These are phyloP conservation scores for Cutaneotrichosporon dermatis DNA, from an alignment of 1,284 basidiomycete species.

Conservation along the genomic window DNA sequence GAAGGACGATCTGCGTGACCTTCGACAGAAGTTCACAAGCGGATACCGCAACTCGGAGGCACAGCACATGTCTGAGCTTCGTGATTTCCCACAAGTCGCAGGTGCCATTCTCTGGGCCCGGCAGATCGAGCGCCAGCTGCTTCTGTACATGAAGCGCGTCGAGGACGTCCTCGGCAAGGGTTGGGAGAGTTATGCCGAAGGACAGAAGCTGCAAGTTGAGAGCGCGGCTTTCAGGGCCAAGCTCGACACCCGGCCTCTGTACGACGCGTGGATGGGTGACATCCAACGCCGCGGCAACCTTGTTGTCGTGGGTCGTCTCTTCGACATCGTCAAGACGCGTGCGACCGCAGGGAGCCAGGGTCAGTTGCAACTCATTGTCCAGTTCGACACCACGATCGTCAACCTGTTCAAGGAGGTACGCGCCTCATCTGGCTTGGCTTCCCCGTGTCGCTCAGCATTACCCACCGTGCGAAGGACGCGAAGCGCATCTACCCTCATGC, in stretches of 20 bases:
- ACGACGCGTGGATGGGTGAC: conserved; percentile 93
- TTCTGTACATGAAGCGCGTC: conserved; percentile 98
- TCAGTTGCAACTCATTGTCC: conserved; percentile 78
- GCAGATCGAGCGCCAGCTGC: conserved; percentile 94
- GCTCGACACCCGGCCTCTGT: conserved; percentile 88
- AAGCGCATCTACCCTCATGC: conserved; percentile 98
- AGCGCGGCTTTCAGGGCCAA: conserved; percentile 89
- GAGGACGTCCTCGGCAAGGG: conserved; percentile 97
- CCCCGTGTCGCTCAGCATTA: conserved; percentile 88
- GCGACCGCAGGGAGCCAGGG: conserved; percentile 57
- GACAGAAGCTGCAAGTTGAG: conserved; percentile 91
- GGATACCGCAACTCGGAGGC: conserved; percentile 93
- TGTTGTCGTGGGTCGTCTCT: conserved; percentile 89
- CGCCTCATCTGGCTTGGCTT: conserved; percentile 94
- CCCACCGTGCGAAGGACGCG: conserved; percentile 95
- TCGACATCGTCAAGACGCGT: conserved; percentile 82
- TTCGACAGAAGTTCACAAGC: conserved; percentile 95
- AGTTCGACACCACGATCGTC: conserved; percentile 97
- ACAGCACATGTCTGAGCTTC: conserved; percentile 96
- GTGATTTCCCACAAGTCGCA: conserved; percentile 93
- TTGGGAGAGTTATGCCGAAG: conserved; percentile 99
- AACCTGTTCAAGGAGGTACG: conserved; percentile 97
- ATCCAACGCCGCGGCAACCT: conserved; percentile 78
- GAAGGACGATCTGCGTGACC: conserved; percentile 91
- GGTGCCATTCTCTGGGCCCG: conserved; percentile 98